A percentile compares a stretch with the other conserved stretches of the same genome.
Evolutionary conservation across 148 eudicot species (phyloP).

Genomic region (Heliamphora exappendiculata): DNA sequence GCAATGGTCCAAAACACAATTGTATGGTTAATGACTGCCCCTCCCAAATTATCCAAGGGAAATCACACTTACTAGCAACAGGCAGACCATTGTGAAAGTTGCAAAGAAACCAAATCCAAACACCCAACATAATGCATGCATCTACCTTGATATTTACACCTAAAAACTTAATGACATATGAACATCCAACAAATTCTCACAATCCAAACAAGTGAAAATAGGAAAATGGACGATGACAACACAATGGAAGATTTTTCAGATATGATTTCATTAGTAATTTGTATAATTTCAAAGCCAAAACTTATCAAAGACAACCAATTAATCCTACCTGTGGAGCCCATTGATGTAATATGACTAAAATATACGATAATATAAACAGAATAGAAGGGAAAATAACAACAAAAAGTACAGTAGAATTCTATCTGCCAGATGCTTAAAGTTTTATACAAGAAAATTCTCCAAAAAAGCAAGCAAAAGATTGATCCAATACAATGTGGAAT

Average conservation of each 20-base stretch:
- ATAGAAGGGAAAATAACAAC: neutral
- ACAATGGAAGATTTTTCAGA: neutral
- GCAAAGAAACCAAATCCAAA: neutral
- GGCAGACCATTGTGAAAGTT: neutral
- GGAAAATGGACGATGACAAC: neutral
- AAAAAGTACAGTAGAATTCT: neutral
- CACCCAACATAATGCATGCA: neutral
- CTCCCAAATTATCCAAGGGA: neutral
- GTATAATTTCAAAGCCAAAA: neutral
- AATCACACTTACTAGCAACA: neutral
- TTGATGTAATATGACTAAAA: too few species aligned
- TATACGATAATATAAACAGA: too few species aligned
- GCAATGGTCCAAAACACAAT: neutral
- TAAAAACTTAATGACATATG: too few species aligned
- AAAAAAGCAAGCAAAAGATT: neutral
- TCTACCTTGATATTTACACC: too few species aligned
- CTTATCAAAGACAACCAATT: neutral
- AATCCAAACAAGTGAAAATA: neutral
- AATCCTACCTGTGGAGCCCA: neutral
- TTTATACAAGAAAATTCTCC: slow-evolving; percentile 6
- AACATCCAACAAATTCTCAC: too few species aligned
- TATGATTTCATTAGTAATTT: neutral
- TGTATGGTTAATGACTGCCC: too few species aligned
- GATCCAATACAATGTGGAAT: neutral
- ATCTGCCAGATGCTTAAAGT: slow-evolving; percentile 10